Evolutionary conservation across 371 early-diverging fungal genomes (phyloP).

Genomic region (Mucor plumbeus): DNA sequence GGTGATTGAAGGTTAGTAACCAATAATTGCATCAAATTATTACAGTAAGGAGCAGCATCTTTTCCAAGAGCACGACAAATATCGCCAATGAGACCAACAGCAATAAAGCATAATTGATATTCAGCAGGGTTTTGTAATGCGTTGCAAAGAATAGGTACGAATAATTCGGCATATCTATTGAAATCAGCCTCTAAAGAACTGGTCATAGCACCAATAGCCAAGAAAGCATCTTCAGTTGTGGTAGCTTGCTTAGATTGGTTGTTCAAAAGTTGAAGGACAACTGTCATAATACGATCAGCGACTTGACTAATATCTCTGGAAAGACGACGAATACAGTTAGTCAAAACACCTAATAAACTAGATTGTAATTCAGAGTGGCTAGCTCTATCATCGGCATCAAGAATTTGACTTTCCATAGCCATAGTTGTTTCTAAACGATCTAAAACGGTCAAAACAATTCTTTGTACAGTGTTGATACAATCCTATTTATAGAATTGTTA

Average conservation of each 20-base stretch:
- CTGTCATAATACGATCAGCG: slow-evolving; percentile 90
- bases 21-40: slow-evolving; percentile 85
- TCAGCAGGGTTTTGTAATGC: slow-evolving; percentile 92
- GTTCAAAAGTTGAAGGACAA: slow-evolving; percentile 70
- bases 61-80: slow-evolving; percentile 88
- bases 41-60: slow-evolving; percentile 75
- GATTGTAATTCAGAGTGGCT: slow-evolving; percentile 86
- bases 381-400: slow-evolving; percentile 81
- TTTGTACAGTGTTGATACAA: slow-evolving; percentile 72
- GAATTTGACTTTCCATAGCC: slow-evolving; percentile 71
- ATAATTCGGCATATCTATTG: slow-evolving; percentile 82
- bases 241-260: slow-evolving; percentile 79
- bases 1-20: slow-evolving; percentile 76
- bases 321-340: slow-evolving; percentile 79
- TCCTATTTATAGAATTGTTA: slow-evolving; percentile 51
- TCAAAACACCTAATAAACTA: slow-evolving; percentile 87
- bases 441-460: slow-evolving; percentile 74
- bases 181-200: slow-evolving; percentile 84
- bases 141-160: slow-evolving; percentile 79
- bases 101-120: slow-evolving; percentile 86
- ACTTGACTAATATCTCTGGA: slow-evolving; percentile 68
- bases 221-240: slow-evolving; percentile 92
- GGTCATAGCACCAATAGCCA: slow-evolving; percentile 87
- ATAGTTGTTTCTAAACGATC: slow-evolving; percentile 78
- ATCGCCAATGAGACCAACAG: slow-evolving; percentile 95